Percentiles rank a stretch among this genome's conserved stretches.
These are phyloP conservation scores for Hemileia vastatrix DNA, from an alignment of 1,284 basidiomycete genomes.

Conservation along the genomic window DNA sequence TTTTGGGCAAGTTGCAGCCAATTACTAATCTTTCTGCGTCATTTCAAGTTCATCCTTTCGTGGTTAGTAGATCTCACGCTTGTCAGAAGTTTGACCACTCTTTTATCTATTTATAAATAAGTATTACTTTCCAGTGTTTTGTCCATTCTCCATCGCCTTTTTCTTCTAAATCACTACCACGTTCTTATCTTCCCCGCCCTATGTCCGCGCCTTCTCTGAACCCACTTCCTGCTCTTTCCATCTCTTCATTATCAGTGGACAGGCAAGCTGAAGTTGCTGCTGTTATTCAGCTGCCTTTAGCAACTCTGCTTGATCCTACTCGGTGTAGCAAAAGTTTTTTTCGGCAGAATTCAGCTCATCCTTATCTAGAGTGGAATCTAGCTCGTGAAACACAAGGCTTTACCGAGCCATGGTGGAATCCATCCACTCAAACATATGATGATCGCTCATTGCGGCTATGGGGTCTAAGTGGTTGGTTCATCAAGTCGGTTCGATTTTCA, in stretches of 20 bases:
- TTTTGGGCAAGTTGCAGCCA: constrained; percentile 5
- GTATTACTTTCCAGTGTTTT: constrained; percentile 1
- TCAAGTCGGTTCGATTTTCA: too few species aligned
- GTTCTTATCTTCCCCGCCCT: not conserved
- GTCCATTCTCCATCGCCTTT: constrained; percentile 4
- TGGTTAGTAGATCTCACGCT: not conserved
- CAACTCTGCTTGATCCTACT: constrained; percentile 2
- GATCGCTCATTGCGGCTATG: not conserved
- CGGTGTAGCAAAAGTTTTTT: not conserved
- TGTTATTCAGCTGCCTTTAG: constrained; percentile 2
- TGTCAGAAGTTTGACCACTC: not conserved
- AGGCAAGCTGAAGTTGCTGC: constrained; percentile 5
- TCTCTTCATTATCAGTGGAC: not conserved
- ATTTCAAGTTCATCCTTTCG: constrained; percentile 8
- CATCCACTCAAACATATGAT: not conserved
- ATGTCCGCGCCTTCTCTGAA: not conserved
- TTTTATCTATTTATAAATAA: not conserved
- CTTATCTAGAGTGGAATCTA: constrained; percentile 18
- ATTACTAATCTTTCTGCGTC: constrained; percentile 2
- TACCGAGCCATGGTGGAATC: not conserved
- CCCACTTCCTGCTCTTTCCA: constrained; percentile 2
- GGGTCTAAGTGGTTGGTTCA: constrained; percentile 16
- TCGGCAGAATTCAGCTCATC: not conserved
- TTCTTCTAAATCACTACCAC: not conserved
- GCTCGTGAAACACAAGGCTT: not conserved